Evolutionary conservation across 441 rosid genomes (phyloP), one percentile per base, ranked within the genome.

Genomic region (Omphalea diandra): DNA sequence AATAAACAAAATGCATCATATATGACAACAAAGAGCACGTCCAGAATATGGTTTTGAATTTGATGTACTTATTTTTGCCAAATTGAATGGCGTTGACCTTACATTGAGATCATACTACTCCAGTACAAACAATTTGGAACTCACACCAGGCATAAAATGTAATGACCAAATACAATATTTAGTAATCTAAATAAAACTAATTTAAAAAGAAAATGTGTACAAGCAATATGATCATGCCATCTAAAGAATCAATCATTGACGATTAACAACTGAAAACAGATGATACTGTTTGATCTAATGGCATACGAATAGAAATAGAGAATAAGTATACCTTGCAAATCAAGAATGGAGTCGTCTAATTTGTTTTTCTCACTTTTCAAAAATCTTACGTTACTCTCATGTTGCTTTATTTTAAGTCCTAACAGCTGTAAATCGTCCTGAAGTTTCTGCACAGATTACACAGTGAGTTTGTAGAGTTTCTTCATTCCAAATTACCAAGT

Each of bases 341-440:
- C 88, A 47, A 84, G 75, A 70, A 90, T 85, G 22, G 84, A 67
- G 44, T 84, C 91, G 57, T 84, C 91, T 36, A 90, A 35, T 66
- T 85, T 88, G 82, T 57, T 72, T 61, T 79, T 83, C 81, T 86
- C 83, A 47, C 70, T 32, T 73, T 79, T 84, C 80, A 87, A 69
- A 58, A 82, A 65, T n/a, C 68, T 83, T n/a, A 88, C 32, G 65
- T 81, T 84, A 44, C 81, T 82, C 46, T 92, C 95, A 8, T 87
- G 93, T 69, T 79, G 88, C 81, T 88, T 86, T 77, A 92, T 79
- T 79, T 84, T 86, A 73, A 61, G 66, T 67, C 94, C 98, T 61
- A 87, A 65, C 6, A 41, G 26, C 33, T 82, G 83, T 44, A 88
- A 83, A 65, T 88, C 97, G 74, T 91, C 88, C 75, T 88, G 76